These are phyloP conservation scores for Fomitopsis palustris DNA, from an alignment of 1,284 basidiomycete species.

Conservation along the genomic window DNA sequence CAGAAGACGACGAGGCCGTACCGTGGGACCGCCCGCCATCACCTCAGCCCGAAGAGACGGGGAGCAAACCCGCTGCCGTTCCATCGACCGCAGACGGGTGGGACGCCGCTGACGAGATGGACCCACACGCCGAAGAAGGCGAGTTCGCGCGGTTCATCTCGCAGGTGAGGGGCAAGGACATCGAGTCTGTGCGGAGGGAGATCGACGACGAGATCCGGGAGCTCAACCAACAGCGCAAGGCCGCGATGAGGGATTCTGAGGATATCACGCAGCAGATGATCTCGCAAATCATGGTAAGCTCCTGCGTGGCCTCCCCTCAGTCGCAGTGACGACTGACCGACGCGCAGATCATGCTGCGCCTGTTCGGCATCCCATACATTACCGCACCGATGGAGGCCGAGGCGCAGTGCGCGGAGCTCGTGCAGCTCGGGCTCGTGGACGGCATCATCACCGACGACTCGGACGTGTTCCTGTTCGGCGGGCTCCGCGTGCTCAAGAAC, in stretches of 20 bases:
- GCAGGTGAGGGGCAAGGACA: conserved; percentile 80
- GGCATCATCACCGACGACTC: conserved; percentile 99
- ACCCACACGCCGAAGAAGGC: conserved; percentile 78
- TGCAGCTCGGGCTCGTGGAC: conserved; percentile 84
- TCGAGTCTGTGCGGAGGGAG: conserved; percentile 80
- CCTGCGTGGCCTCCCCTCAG: neutral
- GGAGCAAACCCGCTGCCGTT: conserved; percentile 8
- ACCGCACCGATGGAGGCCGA: conserved; percentile 99
- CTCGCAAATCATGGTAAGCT: conserved; percentile 86
- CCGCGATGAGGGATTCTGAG: conserved; percentile 90
- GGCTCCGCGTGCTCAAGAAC: conserved; percentile 92
- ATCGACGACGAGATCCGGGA: conserved; percentile 89
- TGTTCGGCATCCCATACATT: conserved; percentile 98
- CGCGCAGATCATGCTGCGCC: conserved; percentile 73
- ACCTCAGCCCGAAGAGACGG: conserved; percentile 25
- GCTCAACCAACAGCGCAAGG: conserved; percentile 82
- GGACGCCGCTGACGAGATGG: conserved; percentile 82
- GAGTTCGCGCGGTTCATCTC: conserved; percentile 92
- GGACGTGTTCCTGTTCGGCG: conserved; percentile 98
- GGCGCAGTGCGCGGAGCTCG: conserved; percentile 95
- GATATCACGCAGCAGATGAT: conserved; percentile 96
- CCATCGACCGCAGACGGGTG: conserved; percentile 31
- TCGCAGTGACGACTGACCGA: neutral
- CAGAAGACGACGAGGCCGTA: conserved; percentile 1
- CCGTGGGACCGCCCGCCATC: conserved; percentile 53